Conservation (phyloP, 202 grass and related monocot genomes). For the Alloteropsis angusta region DNA sequence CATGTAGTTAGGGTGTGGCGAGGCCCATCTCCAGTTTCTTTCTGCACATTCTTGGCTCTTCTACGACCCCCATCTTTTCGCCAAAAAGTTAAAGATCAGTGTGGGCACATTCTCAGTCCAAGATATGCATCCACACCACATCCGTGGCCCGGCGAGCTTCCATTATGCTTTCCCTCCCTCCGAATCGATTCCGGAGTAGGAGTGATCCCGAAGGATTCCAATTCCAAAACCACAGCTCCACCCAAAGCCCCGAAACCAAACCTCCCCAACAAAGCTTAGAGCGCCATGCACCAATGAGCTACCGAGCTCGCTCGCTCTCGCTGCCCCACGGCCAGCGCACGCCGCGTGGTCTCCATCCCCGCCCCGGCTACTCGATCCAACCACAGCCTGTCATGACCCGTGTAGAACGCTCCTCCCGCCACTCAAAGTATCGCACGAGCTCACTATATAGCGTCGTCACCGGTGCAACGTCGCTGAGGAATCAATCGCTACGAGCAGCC, state of each 20-base stretch:
- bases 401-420: slow-evolving; percentile 16
- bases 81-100: background rate
- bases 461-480: background rate
- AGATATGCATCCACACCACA: background rate
- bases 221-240: slow-evolving; percentile 47
- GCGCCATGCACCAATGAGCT: background rate
- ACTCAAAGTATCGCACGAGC: slow-evolving; percentile 37
- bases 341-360: background rate
- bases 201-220: slow-evolving; percentile 56
- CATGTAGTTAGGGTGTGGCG: background rate
- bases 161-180: slow-evolving; percentile 31
- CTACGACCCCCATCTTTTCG: background rate
- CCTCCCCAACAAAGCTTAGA: background rate
- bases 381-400: slow-evolving; percentile 19
- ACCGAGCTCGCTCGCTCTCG: background rate
- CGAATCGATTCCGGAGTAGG: slow-evolving; percentile 22
- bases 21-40: background rate
- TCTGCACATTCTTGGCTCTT: slow-evolving; percentile 24
- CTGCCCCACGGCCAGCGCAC: background rate
- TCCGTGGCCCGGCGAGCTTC: background rate
- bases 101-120: background rate
- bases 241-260: slow-evolving; percentile 16
- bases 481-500: background rate
- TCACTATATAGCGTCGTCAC: slow-evolving; percentile 19
- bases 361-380: slow-evolving; percentile 23